Evolutionary conservation across 2,329 filamentous ascomycete genomes (phyloP).

Genomic region (Cercospora sesami): DNA sequence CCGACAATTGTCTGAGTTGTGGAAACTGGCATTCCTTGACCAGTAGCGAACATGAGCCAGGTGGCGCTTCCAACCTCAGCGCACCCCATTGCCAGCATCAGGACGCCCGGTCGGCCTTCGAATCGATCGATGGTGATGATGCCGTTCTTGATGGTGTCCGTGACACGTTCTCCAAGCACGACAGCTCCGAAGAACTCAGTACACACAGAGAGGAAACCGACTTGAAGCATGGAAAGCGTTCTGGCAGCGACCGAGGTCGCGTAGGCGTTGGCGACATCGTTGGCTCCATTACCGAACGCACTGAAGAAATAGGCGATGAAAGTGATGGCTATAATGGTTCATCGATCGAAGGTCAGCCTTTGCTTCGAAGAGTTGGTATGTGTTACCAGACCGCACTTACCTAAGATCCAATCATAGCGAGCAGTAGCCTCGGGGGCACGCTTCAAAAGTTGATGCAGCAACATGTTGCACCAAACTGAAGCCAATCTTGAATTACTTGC

Average conservation of each 20-base stretch:
- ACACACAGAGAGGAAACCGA: conserved; percentile 47
- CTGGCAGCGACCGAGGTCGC: conserved; percentile 53
- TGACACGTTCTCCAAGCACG: conserved; percentile 53
- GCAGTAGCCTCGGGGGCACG: background rate
- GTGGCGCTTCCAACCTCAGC: conserved; percentile 47
- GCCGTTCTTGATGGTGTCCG: conserved; percentile 61
- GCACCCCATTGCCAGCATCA: conserved; percentile 51
- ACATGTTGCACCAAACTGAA: background rate
- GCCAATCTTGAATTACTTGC: background rate
- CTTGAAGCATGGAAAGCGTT: conserved; percentile 54
- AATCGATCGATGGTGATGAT: conserved; percentile 55
- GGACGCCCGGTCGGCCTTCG: conserved; percentile 48
- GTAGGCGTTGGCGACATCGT: conserved; percentile 57
- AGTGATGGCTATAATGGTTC: conserved; percentile 61
- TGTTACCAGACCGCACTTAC: background rate
- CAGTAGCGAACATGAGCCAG: conserved; percentile 58
- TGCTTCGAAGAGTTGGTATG: no score
- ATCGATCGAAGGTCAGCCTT: no score
- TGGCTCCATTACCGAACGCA: conserved; percentile 62
- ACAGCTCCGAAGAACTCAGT: conserved; percentile 56
- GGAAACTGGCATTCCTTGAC: conserved; percentile 56
- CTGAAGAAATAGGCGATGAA: conserved; percentile 62
- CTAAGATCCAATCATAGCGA: background rate
- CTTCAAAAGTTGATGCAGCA: background rate
- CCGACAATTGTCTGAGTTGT: conserved; percentile 57